Conservation (phyloP, 192 early-diverging fungal species). For the Dissophora globulifera region DNA sequence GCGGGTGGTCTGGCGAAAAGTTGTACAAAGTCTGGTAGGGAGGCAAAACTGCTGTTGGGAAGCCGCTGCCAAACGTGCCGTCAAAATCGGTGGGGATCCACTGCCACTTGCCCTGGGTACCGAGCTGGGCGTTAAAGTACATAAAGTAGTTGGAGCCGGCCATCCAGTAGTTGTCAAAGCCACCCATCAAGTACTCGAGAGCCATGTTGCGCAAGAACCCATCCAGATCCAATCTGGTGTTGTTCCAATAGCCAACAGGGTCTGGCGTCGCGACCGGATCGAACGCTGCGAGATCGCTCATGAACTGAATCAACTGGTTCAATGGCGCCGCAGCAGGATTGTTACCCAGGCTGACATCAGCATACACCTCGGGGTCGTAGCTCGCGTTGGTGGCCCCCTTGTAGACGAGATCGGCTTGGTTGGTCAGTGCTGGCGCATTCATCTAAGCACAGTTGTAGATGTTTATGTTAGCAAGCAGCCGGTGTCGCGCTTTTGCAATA, state of each 20-base stretch:
- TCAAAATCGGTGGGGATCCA: slow-evolving; percentile 58
- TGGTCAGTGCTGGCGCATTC: slow-evolving; percentile 34
- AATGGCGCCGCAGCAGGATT: slow-evolving; percentile 17
- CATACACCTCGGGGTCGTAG: slow-evolving; percentile 44
- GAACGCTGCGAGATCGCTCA: slow-evolving; percentile 38
- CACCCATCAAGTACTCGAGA: slow-evolving; percentile 50
- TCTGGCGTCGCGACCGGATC: slow-evolving; percentile 8
- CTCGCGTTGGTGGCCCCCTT: slow-evolving; percentile 10
- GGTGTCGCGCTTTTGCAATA: too few species aligned
- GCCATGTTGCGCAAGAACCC: slow-evolving; percentile 54
- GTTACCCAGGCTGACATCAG: slow-evolving; percentile 19
- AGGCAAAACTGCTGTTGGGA: slow-evolving; percentile 10
- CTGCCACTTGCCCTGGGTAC: slow-evolving; percentile 27
- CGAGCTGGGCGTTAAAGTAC: slow-evolving; percentile 35
- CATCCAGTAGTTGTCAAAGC: slow-evolving; percentile 49
- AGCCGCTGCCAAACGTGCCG: slow-evolving; percentile 54
- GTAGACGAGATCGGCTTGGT: slow-evolving; percentile 42
- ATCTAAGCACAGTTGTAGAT: slow-evolving; percentile 9
- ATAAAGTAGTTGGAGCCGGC: slow-evolving; percentile 42
- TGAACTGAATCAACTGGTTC: slow-evolving; percentile 39
- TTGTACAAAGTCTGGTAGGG: slow-evolving; percentile 19
- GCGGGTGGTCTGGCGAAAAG: slow-evolving; percentile 27
- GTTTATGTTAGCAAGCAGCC: too few species aligned
- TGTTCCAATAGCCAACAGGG: slow-evolving; percentile 34
- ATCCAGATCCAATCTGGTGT: slow-evolving; percentile 39